These are phyloP conservation scores for Fusarium foetens DNA, from an alignment of 2,329 filamentous ascomycete species.

Conservation along the genomic window DNA sequence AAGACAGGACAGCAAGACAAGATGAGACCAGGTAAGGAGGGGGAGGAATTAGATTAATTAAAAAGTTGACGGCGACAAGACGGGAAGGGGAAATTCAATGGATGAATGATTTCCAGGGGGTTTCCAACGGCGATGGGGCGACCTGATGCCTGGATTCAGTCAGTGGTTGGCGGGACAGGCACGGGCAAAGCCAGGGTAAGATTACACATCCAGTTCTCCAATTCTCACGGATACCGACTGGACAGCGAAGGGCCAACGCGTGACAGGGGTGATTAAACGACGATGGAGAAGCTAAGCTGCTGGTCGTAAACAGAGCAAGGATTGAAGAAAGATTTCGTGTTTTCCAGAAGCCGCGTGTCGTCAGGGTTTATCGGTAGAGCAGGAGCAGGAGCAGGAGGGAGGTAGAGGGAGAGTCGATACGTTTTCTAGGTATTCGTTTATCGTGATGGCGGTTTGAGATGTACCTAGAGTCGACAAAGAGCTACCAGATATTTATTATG, in stretches of 20 bases:
- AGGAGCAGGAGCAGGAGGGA: neutral
- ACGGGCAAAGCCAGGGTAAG: conserved; percentile 36
- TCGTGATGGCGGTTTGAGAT: neutral
- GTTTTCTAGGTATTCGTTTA: neutral
- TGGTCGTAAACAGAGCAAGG: conserved; percentile 23
- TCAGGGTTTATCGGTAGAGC: conserved; percentile 13
- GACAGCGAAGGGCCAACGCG: conserved; percentile 14
- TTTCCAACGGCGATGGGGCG: conserved; percentile 41
- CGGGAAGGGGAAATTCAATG: conserved; percentile 41
- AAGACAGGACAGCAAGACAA: conserved; percentile 7
- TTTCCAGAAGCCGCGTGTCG: conserved; percentile 25
- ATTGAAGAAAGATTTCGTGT: conserved; percentile 16
- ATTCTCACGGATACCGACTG: conserved; percentile 22
- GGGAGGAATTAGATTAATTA: conserved; percentile 33
- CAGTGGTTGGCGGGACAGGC: conserved; percentile 40
- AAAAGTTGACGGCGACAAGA: conserved; percentile 14
- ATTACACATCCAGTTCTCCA: conserved; percentile 41
- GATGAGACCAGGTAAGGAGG: conserved; percentile 17
- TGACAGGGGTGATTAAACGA: conserved; percentile 24
- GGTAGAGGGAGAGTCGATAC: neutral
- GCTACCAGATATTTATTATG: neutral
- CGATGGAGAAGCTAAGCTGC: conserved; percentile 7
- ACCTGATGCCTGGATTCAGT: conserved; percentile 31
- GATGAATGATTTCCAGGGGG: conserved; percentile 43
- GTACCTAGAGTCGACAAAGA: neutral